A percentile compares a stretch with the other conserved stretches of the same genome.
Conservation (phyloP, 2,329 filamentous ascomycete genomes). For the Clonostachys rhizophaga region DNA sequence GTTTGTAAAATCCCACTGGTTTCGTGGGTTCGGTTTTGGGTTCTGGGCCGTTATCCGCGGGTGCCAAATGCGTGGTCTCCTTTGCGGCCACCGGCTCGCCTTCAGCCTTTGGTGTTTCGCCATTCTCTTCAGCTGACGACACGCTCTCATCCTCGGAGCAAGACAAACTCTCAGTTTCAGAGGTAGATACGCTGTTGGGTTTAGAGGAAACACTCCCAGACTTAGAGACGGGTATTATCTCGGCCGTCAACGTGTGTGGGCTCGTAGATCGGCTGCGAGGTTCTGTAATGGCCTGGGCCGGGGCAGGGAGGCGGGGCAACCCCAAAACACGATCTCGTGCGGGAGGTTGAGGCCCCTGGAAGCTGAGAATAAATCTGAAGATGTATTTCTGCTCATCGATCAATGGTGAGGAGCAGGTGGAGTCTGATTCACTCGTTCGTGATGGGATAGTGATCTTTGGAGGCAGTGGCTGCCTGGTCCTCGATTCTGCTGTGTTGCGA, state of each 20-base stretch:
- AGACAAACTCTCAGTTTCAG: too few species aligned
- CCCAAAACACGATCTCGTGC: conserved; percentile 58
- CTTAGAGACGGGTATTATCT: too few species aligned
- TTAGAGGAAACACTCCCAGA: too few species aligned
- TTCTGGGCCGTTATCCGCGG: conserved; percentile 6
- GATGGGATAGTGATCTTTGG: background rate
- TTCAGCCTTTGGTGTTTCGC: background rate
- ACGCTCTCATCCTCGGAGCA: background rate
- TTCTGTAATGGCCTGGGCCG: conserved; percentile 55
- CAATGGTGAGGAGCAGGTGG: conserved; percentile 48
- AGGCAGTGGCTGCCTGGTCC: conserved; percentile 19
- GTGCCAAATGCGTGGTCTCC: background rate
- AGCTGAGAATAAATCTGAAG: conserved; percentile 73
- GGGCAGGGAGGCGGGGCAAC: conserved; percentile 63
- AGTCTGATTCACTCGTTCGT: conserved; percentile 35
- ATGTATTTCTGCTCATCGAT: conserved; percentile 54
- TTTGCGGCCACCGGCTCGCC: background rate
- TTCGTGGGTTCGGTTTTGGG: conserved; percentile 35
- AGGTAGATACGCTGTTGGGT: too few species aligned
- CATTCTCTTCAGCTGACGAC: background rate
- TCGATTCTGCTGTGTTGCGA: conserved; percentile 42
- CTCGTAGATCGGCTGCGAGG: too few species aligned
- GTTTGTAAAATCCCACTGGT: conserved; percentile 37
- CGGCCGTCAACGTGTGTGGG: too few species aligned
- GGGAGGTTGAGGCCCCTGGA: conserved; percentile 50